A percentile compares a stretch with the other conserved stretches of the same genome.
These are phyloP conservation scores for Vishniacozyma victoriae DNA, from an alignment of 768 basidiomycete species.

Conservation along the genomic window DNA sequence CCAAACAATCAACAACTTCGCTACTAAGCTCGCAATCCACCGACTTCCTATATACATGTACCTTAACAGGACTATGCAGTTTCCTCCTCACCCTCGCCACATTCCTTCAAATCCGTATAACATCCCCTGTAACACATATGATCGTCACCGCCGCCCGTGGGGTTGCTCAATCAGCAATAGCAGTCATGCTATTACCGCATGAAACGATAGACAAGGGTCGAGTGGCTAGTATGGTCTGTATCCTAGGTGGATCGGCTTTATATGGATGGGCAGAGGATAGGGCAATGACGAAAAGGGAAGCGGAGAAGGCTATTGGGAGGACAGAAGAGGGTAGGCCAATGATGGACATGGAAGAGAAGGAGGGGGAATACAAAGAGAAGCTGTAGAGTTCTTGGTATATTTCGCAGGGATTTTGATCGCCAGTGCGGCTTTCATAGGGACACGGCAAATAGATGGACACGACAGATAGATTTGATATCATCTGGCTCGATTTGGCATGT, in stretches of 20 bases:
- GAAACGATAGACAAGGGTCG: not conserved
- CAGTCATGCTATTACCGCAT: slow-evolving; percentile 2
- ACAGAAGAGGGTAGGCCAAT: not conserved
- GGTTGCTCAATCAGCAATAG: not conserved
- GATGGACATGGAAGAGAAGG: no score
- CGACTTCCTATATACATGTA: no score
- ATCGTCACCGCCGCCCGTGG: slow-evolving; percentile 24
- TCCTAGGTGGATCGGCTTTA: slow-evolving; percentile 2
- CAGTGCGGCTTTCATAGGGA: no score
- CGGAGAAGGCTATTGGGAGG: not conserved
- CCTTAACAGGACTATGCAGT: no score
- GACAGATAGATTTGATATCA: no score
- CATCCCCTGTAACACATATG: slow-evolving; percentile 93
- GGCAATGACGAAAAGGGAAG: slow-evolving; percentile 4
- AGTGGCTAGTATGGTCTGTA: slow-evolving; percentile 2
- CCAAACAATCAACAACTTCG: no score
- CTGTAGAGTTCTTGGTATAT: no score
- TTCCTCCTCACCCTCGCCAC: slow-evolving; percentile 93
- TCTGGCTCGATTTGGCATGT: no score
- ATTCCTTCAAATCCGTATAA: slow-evolving; percentile 87
- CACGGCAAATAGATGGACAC: no score
- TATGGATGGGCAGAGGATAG: slow-evolving; percentile 4
- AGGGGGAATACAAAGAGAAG: no score
- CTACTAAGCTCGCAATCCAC: no score
- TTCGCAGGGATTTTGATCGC: no score